Base-by-base conservation (phyloP, 768 basidiomycete species). In the Megacollybia marginata region DNA sequence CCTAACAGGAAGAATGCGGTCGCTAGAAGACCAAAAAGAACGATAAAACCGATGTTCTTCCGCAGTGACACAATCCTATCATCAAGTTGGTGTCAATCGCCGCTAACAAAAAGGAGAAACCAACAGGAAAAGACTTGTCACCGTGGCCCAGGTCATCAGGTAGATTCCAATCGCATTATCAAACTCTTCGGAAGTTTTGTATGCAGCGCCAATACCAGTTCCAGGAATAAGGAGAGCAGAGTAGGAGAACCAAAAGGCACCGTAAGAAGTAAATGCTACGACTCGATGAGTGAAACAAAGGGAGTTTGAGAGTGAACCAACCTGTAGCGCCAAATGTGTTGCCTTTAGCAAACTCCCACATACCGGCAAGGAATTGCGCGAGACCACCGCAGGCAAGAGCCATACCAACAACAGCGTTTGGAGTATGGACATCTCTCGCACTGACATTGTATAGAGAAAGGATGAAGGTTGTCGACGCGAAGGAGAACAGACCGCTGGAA, bases 171-270 rank as follows among this genome's bases (percentile, higher is more conserved):
- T 57, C 0, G 86, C 89, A n/a, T 59, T 64, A 12, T 53, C 20
- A 44, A 70, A 65, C 0, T 59, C 57, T 2, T 44, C n/a, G 0
- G 48, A 44, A n/a, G 50, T 54, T 0, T 48, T 55, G 59, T 83
- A 92, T 0, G 88, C 77, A 0, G 71, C 61, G 6, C 56, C 10
- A 44, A 92, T 73, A 15, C 88, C 88, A 4, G 75, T 76, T 28
- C 75, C 72, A 2, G 91, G 91, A 43, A 89, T 74, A 59, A 85
- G 65, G 57, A 93, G 81, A 0, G 78, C 70, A 4, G 80, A 88
- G 45, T 80, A 92, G 5, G 89, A 89, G 69, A 92, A 70, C 90
- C 90, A 93, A 73, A 92, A 93, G 2, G 82, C 86, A 19, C 91
- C 91, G 52, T 86, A 93, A 1, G 84, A 85, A 0, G 80, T 72